Base-by-base conservation (phyloP, 164 flowering plant species). In the Vitis labrusca region DNA sequence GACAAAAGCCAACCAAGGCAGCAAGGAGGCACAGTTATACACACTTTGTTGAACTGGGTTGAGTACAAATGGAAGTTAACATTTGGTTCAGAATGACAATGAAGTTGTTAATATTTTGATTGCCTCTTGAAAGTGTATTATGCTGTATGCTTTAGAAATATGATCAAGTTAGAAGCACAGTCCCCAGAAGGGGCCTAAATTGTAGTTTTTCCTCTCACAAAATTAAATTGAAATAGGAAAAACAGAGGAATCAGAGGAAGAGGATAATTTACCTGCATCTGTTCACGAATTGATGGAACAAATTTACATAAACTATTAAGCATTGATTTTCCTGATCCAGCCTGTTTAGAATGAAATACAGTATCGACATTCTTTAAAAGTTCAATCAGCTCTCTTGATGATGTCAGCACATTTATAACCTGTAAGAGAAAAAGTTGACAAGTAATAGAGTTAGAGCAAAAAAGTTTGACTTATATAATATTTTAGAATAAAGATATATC, bases 241-340 rank as follows among this genome's bases (percentile, higher is more conserved):
- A 3, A 27, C 3, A 50, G 3, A 52, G 9, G 12, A 17, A 54
- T 30, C 44, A n/a, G 9, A 19, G 1, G 15, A 23, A 9, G 2
- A 15, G 29, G 57, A 13, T 27, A 57, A 44, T 16, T 44, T 79
- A 90, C 98, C 94, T 87, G 85, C 73, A 93, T 68, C 71, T 90
- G 92, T 53, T 89, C 90, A 51, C 84, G 85, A 32, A 91, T 88
- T 30, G 75, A 70, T 49, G 97, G 90, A 68, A 90, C 82, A 78
- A n/a, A 85, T 83, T 85, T 82, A 57, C 76, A 72, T 56, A 82
- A 76, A 71, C 71, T 66, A 72, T 76, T 78, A 23, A 81, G 74
- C 70, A 53, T 54, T 15, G 84, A 61, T 63, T 86, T 83, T 64
- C 87, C 76, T 49, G 85, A 66, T 37, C 72, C 86, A 70, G 77